A percentile compares a stretch with the other conserved stretches of the same genome.
Conservation (phyloP, 768 basidiomycete species). For the Fistulinella prunicolor region DNA sequence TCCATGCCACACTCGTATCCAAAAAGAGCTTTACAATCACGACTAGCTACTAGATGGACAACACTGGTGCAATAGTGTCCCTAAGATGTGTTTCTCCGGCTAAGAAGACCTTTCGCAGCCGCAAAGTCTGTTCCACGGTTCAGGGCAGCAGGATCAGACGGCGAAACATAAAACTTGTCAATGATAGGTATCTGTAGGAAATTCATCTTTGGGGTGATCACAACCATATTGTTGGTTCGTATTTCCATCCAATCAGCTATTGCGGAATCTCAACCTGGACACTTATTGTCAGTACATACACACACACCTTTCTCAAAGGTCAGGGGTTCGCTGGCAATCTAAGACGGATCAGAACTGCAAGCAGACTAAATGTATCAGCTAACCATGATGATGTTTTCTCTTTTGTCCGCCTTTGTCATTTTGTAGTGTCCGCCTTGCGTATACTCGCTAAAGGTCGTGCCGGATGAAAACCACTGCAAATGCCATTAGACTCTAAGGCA, state of each 20-base stretch:
- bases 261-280: not conserved
- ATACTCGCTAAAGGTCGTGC: constrained; percentile 90
- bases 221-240: constrained; percentile 91
- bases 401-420: constrained; percentile 94
- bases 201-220: constrained; percentile 96
- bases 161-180: constrained; percentile 89
- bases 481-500: constrained; percentile 5
- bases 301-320: constrained; percentile 88
- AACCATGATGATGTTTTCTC: constrained; percentile 94
- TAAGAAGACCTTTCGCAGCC: constrained; percentile 80
- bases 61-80: constrained; percentile 15
- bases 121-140: constrained; percentile 80
- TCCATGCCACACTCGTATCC: too few species aligned
- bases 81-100: constrained; percentile 46
- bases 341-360: constrained; percentile 7
- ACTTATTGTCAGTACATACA: not conserved
- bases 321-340: constrained; percentile 90
- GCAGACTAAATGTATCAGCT: constrained; percentile 4
- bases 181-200: constrained; percentile 90
- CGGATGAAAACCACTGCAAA: constrained; percentile 87
- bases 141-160: constrained; percentile 71
- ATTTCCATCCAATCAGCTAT: constrained; percentile 98
- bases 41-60: constrained; percentile 25
- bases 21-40: too few species aligned
- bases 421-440: constrained; percentile 86